Conservation (phyloP, 1,139 yeast species). For the Saccharomyces hybrid region DNA sequence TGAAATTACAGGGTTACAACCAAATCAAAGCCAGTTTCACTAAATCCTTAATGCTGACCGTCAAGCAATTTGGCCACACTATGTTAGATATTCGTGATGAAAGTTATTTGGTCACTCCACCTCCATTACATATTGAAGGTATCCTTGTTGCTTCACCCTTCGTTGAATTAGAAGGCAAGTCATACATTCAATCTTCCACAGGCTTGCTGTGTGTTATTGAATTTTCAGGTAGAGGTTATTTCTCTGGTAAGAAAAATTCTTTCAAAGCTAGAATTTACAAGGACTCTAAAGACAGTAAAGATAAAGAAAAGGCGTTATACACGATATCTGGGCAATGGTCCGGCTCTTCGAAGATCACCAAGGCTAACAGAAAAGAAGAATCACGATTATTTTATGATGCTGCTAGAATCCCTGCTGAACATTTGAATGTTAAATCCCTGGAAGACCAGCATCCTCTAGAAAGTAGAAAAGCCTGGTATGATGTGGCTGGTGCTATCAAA, state of each 20-base stretch:
- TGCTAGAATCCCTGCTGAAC: slow-evolving; percentile 41
- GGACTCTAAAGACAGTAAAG: slow-evolving; percentile 41
- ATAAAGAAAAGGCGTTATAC: slow-evolving; percentile 57
- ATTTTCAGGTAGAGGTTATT: slow-evolving; percentile 87
- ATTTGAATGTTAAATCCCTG: slow-evolving; percentile 65
- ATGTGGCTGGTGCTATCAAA: slow-evolving; percentile 82
- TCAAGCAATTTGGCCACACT: slow-evolving; percentile 90
- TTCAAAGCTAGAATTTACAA: slow-evolving; percentile 76
- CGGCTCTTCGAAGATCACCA: slow-evolving; percentile 48
- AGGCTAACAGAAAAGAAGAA: slow-evolving; percentile 23
- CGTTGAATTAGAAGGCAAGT: slow-evolving; percentile 78
- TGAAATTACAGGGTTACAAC: slow-evolving; percentile 76
- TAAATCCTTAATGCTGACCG: slow-evolving; percentile 51
- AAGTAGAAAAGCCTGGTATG: slow-evolving; percentile 75
- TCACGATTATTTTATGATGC: slow-evolving; percentile 60
- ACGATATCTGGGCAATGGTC: slow-evolving; percentile 95
- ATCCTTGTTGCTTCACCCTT: slow-evolving; percentile 81
- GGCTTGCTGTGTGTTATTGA: slow-evolving; percentile 72
- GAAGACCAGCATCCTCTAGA: slow-evolving; percentile 71
- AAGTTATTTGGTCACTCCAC: slow-evolving; percentile 70
- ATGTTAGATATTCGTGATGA: slow-evolving; percentile 60
- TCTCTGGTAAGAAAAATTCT: slow-evolving; percentile 85
- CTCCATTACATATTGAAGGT: slow-evolving; percentile 94
- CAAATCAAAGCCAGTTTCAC: slow-evolving; percentile 81
- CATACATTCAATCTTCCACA: slow-evolving; percentile 69